Conservation (phyloP, 1,284 basidiomycete species). For the Boletus sp. region DNA sequence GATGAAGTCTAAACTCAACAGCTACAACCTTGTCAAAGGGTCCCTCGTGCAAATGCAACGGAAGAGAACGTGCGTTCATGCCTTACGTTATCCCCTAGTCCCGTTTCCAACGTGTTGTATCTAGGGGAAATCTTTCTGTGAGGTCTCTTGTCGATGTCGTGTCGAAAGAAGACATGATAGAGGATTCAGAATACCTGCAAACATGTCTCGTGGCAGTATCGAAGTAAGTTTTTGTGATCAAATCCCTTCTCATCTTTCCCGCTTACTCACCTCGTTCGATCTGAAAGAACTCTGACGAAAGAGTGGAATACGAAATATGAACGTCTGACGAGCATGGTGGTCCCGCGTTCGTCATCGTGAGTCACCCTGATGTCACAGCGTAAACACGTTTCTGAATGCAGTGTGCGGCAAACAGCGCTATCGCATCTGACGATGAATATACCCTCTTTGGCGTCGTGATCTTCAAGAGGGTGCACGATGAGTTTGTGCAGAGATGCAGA, state of each 20-base stretch:
- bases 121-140: conserved; percentile 90
- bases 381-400: conserved; percentile 24
- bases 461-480: conserved; percentile 89
- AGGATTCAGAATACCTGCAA: conserved; percentile 90
- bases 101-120: conserved; percentile 13
- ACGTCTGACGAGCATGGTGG: conserved; percentile 84
- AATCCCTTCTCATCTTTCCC: background rate
- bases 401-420: conserved; percentile 38
- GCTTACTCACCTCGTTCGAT: conserved; percentile 12
- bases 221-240: conserved; percentile 53
- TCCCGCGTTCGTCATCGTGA: conserved; percentile 90
- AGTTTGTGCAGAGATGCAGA: conserved; percentile 91
- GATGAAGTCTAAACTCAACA: conserved; percentile 86
- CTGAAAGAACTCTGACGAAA: conserved; percentile 70
- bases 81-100: conserved; percentile 7
- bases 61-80: conserved; percentile 76
- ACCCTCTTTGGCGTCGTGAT: conserved; percentile 84
- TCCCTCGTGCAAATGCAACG: conserved; percentile 90
- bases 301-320: conserved; percentile 93
- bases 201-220: conserved; percentile 93
- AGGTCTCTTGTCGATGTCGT: conserved; percentile 86
- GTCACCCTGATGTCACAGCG: conserved; percentile 28
- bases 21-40: conserved; percentile 94
- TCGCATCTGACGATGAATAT: conserved; percentile 88
- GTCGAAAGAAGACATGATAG: conserved; percentile 76